Conservation (phyloP, 2,329 filamentous ascomycete species). For the Alternaria burnsii region DNA sequence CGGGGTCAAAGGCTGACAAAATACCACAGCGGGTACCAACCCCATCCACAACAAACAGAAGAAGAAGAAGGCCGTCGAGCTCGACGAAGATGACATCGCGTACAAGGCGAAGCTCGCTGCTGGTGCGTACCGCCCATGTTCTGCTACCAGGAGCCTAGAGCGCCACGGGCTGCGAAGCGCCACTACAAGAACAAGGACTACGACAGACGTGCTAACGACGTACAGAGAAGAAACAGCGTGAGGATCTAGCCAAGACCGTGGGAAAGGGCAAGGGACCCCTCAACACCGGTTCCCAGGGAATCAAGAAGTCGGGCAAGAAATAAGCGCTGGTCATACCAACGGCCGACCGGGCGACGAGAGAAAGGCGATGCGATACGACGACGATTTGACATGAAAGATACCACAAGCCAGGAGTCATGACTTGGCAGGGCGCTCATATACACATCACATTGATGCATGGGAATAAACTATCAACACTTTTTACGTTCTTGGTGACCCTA, state of each 20-base stretch:
- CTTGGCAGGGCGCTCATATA: slow-evolving; percentile 29
- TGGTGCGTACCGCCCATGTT: slow-evolving; percentile 64
- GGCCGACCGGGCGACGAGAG: background rate
- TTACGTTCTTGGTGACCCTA: background rate
- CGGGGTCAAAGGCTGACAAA: slow-evolving; percentile 34
- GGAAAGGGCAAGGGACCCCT: slow-evolving; percentile 83
- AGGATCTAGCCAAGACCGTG: slow-evolving; percentile 77
- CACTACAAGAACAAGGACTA: background rate
- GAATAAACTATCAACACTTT: slow-evolving; percentile 10
- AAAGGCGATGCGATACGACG: slow-evolving; percentile 13
- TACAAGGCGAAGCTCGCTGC: slow-evolving; percentile 84
- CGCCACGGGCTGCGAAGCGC: background rate
- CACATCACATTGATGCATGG: slow-evolving; percentile 31
- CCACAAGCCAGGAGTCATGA: slow-evolving; percentile 36
- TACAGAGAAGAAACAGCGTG: slow-evolving; percentile 66
- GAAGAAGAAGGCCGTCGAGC: slow-evolving; percentile 78
- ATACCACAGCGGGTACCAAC: slow-evolving; percentile 58
- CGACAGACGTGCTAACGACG: slow-evolving; percentile 6
- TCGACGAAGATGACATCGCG: slow-evolving; percentile 87
- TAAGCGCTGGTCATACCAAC: slow-evolving; percentile 51
- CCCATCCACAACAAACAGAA: slow-evolving; percentile 76
- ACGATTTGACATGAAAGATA: slow-evolving; percentile 37
- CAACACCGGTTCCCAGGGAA: slow-evolving; percentile 83
- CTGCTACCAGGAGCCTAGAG: background rate
- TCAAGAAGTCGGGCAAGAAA: slow-evolving; percentile 99